A percentile compares a stretch with the other conserved stretches of the same genome.
Conservation (phyloP, 257 asterid genomes). For the Vinca minor region DNA sequence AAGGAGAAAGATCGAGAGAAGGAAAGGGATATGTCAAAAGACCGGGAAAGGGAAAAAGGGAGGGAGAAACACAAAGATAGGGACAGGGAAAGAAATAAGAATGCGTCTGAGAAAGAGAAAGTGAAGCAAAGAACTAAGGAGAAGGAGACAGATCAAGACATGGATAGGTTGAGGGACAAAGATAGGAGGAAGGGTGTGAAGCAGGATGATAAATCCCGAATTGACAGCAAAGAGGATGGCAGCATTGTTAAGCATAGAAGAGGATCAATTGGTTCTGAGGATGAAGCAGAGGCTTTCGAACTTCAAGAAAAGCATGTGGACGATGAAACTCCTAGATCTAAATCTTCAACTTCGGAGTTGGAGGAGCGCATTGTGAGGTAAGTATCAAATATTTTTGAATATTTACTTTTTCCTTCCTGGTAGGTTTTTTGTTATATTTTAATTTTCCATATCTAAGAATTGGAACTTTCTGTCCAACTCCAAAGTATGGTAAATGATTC, state of each 20-base stretch:
- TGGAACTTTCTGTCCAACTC: too few relatives aligned
- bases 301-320: constrained; percentile 28
- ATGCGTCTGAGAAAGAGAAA: constrained; percentile 50
- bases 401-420: neutral
- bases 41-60: constrained; percentile 22
- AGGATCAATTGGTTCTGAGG: constrained; percentile 27
- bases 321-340: constrained; percentile 28
- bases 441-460: neutral
- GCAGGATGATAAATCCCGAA: constrained; percentile 32
- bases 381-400: constrained; percentile 16
- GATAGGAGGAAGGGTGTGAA: constrained; percentile 45
- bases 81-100: constrained; percentile 47
- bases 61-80: constrained; percentile 41
- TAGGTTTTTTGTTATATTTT: neutral
- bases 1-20: constrained; percentile 50
- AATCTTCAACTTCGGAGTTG: constrained; percentile 36
- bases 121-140: constrained; percentile 58
- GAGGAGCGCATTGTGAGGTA: constrained; percentile 70
- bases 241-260: constrained; percentile 23
- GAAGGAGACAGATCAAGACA: constrained; percentile 49
- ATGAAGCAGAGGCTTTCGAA: constrained; percentile 30
- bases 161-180: constrained; percentile 55
- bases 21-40: constrained; percentile 42
- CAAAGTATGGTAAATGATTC: too few relatives aligned
- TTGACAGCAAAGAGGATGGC: constrained; percentile 24